Evolutionary conservation across 129 eudicot genomes (phyloP).

Genomic region (Smallanthus sonchifolius): DNA sequence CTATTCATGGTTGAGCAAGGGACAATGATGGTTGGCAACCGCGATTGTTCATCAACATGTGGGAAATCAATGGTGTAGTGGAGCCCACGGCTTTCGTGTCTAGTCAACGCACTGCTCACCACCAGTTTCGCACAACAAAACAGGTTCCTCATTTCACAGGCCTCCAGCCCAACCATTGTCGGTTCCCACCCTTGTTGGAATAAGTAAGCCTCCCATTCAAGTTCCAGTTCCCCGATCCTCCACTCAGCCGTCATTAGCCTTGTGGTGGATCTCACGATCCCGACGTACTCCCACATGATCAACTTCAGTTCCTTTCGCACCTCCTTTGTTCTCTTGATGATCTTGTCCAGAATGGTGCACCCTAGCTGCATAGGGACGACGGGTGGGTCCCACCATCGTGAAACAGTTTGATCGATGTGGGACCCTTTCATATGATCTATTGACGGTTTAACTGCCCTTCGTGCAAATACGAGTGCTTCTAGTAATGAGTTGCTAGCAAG

Average conservation of each 20-base stretch:
- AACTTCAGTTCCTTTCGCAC: slow-evolving; percentile 72
- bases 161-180: slow-evolving; percentile 92
- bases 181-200: slow-evolving; percentile 98
- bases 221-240: slow-evolving; percentile 73
- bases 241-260: slow-evolving; percentile 66
- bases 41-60: slow-evolving; percentile 66
- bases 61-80: slow-evolving; percentile 88
- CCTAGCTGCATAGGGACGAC: slow-evolving; percentile 56
- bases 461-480: slow-evolving; percentile 94
- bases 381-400: slow-evolving; percentile 71
- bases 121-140: slow-evolving; percentile 95
- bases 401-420: slow-evolving; percentile 25
- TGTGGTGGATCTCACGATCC: slow-evolving; percentile 82
- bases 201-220: slow-evolving; percentile 83
- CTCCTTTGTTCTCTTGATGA: slow-evolving; percentile 54
- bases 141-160: slow-evolving; percentile 95
- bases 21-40: slow-evolving; percentile 80
- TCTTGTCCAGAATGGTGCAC: slow-evolving; percentile 30
- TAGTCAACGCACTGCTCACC: slow-evolving; percentile 76
- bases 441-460: slow-evolving; percentile 86
- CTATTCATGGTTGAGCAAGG: slow-evolving; percentile 57
- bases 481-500: slow-evolving; percentile 95
- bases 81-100: slow-evolving; percentile 97
- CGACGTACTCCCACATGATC: slow-evolving; percentile 96
- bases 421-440: slow-evolving; percentile 70